Conservation (phyloP, 768 basidiomycete genomes). For the Asterophora parasitica region DNA sequence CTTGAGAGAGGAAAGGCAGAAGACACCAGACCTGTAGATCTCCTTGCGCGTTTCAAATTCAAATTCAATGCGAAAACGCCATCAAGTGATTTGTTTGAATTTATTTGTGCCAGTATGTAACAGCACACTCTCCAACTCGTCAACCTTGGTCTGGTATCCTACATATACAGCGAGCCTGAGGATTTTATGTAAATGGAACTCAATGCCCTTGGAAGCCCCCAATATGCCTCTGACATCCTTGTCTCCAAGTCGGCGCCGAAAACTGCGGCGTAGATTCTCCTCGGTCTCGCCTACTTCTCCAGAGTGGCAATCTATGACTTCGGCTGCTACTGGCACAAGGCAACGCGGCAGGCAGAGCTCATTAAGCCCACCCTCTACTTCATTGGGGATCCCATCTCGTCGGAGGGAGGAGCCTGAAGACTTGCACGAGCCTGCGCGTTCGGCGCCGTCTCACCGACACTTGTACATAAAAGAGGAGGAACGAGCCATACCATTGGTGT, state of each 20-base stretch:
- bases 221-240: conserved; percentile 15
- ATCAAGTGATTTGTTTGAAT: no score
- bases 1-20: no score
- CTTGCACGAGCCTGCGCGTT: conserved; percentile 11
- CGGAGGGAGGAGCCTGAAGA: conserved; percentile 29
- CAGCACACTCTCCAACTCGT: no score
- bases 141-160: background rate
- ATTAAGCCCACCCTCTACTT: conserved; percentile 24
- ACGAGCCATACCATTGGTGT: conserved; percentile 43
- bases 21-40: no score
- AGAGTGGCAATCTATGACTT: conserved; percentile 23
- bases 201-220: background rate
- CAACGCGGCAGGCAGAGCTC: conserved; percentile 20
- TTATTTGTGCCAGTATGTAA: no score
- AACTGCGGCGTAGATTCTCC: conserved; percentile 30
- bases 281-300: conserved; percentile 21
- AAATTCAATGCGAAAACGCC: no score
- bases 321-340: conserved; percentile 20
- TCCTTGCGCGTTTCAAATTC: no score
- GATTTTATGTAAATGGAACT: no score
- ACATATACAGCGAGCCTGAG: no score
- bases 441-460: conserved; percentile 14
- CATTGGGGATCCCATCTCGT: conserved; percentile 17
- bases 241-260: conserved; percentile 24
- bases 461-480: conserved; percentile 17